Conservation (phyloP, 805 yeast species). For the Kodamaea lidongshanica region DNA sequence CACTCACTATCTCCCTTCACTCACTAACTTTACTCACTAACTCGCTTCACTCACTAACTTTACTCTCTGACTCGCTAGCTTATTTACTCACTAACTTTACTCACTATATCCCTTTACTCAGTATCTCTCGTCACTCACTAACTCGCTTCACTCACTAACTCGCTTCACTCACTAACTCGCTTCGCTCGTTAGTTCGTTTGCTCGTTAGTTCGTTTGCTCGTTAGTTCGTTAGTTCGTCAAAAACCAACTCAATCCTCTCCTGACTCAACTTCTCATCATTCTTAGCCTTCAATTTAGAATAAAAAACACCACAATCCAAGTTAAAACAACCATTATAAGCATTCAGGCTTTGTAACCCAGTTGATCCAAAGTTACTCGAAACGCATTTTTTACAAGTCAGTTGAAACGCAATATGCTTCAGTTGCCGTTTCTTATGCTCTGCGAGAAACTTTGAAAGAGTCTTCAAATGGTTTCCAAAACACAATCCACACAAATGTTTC, state of each 20-base stretch:
- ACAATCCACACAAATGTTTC: constrained; percentile 15
- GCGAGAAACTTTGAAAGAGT: constrained; percentile 28
- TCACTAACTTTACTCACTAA: no score
- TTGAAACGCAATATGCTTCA: constrained; percentile 8
- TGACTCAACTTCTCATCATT: constrained; percentile 11
- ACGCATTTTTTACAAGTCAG: constrained; percentile 20
- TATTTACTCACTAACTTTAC: no score
- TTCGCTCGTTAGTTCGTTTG: no score
- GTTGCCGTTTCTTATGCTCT: constrained; percentile 13
- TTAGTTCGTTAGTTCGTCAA: no score
- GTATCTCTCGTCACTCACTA: no score
- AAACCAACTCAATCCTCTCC: constrained; percentile 1
- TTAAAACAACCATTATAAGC: constrained; percentile 42
- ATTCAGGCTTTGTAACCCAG: constrained; percentile 5
- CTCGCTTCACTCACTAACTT: no score
- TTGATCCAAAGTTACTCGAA: constrained; percentile 11
- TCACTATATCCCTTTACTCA: no score
- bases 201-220: no score
- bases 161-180: no score
- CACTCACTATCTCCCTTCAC: no score
- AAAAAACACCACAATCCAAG: constrained; percentile 61
- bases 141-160: no score
- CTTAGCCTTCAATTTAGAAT: constrained; percentile 41
- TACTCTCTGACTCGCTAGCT: no score
- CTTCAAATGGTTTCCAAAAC: constrained; percentile 26